Conservation (phyloP, 2,329 filamentous ascomycete species). For the Claviceps fusiformis region DNA sequence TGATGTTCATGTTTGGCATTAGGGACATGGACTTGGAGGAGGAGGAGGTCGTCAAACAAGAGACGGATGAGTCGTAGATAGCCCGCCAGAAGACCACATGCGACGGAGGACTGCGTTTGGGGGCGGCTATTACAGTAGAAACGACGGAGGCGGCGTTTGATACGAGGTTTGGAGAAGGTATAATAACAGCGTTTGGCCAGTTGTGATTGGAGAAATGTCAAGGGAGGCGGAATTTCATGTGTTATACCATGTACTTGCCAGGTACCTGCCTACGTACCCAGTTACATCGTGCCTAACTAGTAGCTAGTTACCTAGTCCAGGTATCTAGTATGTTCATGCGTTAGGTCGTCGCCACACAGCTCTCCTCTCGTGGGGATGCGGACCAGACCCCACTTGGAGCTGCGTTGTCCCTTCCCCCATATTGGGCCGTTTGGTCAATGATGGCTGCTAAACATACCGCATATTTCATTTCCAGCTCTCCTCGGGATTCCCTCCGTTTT, state of each 20-base stretch:
- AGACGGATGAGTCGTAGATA: neutral
- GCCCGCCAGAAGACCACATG: neutral
- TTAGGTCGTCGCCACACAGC: no score
- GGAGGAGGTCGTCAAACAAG: neutral
- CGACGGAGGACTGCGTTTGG: neutral
- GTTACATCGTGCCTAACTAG: no score
- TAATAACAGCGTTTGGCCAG: no score
- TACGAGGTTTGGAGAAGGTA: neutral
- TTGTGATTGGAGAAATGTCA: no score
- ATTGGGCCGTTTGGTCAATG: no score
- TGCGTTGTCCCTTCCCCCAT: neutral
- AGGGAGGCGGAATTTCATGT: no score
- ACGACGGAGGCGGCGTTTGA: neutral
- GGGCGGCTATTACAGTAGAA: neutral
- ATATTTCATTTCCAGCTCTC: neutral
- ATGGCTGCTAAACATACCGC: neutral
- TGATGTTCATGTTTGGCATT: slow-evolving; percentile 11
- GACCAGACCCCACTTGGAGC: neutral
- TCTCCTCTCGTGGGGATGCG: no score
- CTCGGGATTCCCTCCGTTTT: neutral
- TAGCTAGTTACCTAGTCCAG: no score
- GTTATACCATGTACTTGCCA: no score
- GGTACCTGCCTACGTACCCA: no score
- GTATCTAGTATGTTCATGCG: no score
- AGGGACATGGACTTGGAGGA: slow-evolving; percentile 7